Evolutionary conservation across 2,329 filamentous ascomycete species (phyloP), one percentile per base, ranked within the genome.

Genomic region (Lecanicillium sp.): DNA sequence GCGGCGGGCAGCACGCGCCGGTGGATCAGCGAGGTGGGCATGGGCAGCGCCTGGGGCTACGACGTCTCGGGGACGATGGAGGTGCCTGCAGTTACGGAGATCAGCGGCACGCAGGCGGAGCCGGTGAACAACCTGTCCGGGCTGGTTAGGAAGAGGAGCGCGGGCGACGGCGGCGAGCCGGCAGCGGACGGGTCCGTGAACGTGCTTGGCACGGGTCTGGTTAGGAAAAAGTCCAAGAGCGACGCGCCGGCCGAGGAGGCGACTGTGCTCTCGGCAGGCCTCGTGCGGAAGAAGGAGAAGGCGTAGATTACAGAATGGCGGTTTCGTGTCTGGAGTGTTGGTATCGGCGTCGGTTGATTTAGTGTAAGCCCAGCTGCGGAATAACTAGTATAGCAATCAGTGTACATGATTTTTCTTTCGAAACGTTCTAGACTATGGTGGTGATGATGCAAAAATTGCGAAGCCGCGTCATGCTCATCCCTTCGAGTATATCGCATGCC

Each of bases 21-120:
- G 45, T 93, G 87, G 86, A 72, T 82, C 36, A 74, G 74, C 12
- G 86, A 91, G 58, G 79, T 84, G 1, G 77, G 75, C 14, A 68
- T 72, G 49, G 74, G 75, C 0, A 63, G 69, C 1, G 56, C 62
- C 17, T 84, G 79, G 79, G 76, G 77, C 0, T 59, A 72, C 8
- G 63, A 67, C 0, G 65, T 84, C 2, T 60, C 64, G 3, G 81
- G 81, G 1, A 64, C 58, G 26, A 63, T 64, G 26, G 62, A 63
- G 26, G 44, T 59, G 10, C 53, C 60, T 8, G 49, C 58, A 1
- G 38, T 51, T 0, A 33, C 53, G 1, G 48, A 51, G 3, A 44
- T 42, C 15, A 48, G 48, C 23, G 54, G 38, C 4, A 51, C 51
- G 3, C 54, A 40, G 27, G 49, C 52, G 11, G 51, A 51, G 3